Conservation (phyloP, 1,139 yeast genomes). For the Spencermartinsiella ligniputridi region DNA sequence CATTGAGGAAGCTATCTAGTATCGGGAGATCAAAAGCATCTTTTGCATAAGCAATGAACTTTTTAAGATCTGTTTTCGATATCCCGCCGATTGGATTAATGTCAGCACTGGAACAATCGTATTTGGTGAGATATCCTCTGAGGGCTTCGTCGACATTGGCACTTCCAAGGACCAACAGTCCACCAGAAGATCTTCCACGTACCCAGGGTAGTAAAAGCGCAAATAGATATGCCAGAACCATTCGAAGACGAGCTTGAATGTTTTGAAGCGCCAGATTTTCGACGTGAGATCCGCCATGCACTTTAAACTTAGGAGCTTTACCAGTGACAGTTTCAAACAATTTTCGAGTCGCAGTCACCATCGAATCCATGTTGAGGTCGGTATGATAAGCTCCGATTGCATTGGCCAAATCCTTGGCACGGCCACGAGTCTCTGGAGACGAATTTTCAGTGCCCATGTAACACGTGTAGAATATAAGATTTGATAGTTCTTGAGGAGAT, state of each 20-base stretch:
- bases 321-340: conserved; percentile 90
- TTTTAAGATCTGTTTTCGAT: conserved; percentile 85
- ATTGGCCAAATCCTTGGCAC: conserved; percentile 75
- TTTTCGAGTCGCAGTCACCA: conserved; percentile 67
- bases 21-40: conserved; percentile 69
- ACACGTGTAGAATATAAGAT: conserved; percentile 75
- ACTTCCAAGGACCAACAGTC: conserved; percentile 84
- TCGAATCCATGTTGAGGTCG: conserved; percentile 83
- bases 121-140: conserved; percentile 91
- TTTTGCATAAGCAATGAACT: conserved; percentile 78
- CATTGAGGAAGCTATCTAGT: conserved; percentile 69
- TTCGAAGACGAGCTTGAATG: conserved; percentile 90
- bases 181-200: conserved; percentile 63
- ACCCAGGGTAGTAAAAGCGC: conserved; percentile 97
- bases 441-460: conserved; percentile 97
- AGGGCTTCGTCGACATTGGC: conserved; percentile 98
- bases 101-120: conserved; percentile 96
- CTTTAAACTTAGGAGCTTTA: conserved; percentile 76
- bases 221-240: conserved; percentile 89
- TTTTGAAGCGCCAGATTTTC: conserved; percentile 93
- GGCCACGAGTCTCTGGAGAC: conserved; percentile 72
- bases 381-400: conserved; percentile 85
- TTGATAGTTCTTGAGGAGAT: conserved; percentile 72
- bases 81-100: conserved; percentile 97
- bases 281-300: conserved; percentile 87